Conservation (phyloP, 2,329 filamentous ascomycete species). For the Paraconiothyrium brasiliense region DNA sequence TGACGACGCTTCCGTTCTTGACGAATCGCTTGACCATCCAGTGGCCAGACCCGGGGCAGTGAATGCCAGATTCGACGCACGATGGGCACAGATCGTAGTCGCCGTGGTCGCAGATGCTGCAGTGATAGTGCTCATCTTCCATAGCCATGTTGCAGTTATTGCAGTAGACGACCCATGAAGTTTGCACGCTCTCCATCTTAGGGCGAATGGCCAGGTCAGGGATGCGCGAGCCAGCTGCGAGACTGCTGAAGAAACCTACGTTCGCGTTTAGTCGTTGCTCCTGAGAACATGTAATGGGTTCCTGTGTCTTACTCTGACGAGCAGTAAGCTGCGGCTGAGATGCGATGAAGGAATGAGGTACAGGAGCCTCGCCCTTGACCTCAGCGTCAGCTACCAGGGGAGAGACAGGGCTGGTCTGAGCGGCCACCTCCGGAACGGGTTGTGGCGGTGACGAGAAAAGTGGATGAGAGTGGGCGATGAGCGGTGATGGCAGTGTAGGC, state of each 20-base stretch:
- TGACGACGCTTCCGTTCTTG: conserved; percentile 78
- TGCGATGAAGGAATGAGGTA: conserved; percentile 52
- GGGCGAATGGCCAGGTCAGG: conserved; percentile 51
- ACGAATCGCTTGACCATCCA: conserved; percentile 95
- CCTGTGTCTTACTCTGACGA: conserved; percentile 40
- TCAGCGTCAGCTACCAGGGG: conserved; percentile 33
- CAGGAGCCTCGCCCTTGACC: conserved; percentile 48
- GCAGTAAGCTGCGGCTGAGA: not conserved
- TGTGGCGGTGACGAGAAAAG: conserved; percentile 5
- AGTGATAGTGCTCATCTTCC: conserved; percentile 88
- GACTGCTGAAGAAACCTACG: conserved; percentile 41
- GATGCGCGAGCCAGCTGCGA: conserved; percentile 38
- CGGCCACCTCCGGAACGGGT: conserved; percentile 19
- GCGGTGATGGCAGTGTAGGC: conserved; percentile 31
- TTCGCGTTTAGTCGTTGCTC: conserved; percentile 21
- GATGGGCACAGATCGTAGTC: conserved; percentile 91
- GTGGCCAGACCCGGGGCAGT: conserved; percentile 81
- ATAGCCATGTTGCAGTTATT: conserved; percentile 86
- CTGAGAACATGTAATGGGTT: not conserved
- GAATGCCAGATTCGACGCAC: conserved; percentile 78
- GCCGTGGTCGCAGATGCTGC: conserved; percentile 88
- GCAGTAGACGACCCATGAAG: conserved; percentile 86
- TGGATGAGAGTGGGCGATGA: conserved; percentile 41
- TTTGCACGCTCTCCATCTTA: conserved; percentile 49
- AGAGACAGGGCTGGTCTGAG: conserved; percentile 34